Percentiles rank a stretch among this genome's conserved stretches.
These are phyloP conservation scores for Cardamine chenopodiifolia DNA, from an alignment of 345 rosid species.

Conservation along the genomic window DNA sequence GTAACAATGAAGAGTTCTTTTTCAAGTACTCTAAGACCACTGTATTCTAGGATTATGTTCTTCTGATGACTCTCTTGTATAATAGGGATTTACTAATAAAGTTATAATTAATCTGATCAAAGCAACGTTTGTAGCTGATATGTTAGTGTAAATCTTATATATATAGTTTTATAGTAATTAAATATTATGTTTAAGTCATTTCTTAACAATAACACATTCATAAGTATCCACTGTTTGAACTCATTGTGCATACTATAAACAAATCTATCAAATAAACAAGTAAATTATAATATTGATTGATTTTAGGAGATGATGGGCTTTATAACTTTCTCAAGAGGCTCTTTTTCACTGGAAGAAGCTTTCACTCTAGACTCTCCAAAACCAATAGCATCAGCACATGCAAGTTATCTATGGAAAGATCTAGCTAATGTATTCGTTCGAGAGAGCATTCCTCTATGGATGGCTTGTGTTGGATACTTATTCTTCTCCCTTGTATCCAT, in stretches of 20 bases:
- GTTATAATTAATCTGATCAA: neutral
- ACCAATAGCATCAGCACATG: slow-evolving; percentile 47
- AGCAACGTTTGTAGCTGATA: slow-evolving; percentile 9
- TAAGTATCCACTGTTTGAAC: too few relatives aligned
- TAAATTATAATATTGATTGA: slow-evolving; percentile 68
- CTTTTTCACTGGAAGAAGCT: slow-evolving; percentile 53
- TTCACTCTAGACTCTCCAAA: slow-evolving; percentile 49
- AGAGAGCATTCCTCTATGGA: slow-evolving; percentile 82
- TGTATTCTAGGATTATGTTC: slow-evolving; percentile 30
- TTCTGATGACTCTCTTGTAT: slow-evolving; percentile 21
- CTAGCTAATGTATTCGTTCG: slow-evolving; percentile 52
- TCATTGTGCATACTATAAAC: too few relatives aligned
- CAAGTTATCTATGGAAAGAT: slow-evolving; percentile 26
- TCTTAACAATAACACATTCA: neutral
- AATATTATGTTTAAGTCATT: neutral
- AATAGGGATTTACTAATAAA: slow-evolving; percentile 3
- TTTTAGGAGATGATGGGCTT: slow-evolving; percentile 92
- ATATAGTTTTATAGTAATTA: neutral
- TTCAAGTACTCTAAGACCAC: slow-evolving; percentile 52
- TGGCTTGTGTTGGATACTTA: slow-evolving; percentile 70
- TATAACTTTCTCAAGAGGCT: slow-evolving; percentile 87
- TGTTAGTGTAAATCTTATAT: neutral
- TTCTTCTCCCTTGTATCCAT: slow-evolving; percentile 71
- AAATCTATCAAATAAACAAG: too few relatives aligned
- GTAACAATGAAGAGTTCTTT: slow-evolving; percentile 63